These are phyloP conservation scores for Ceratobasidium sp. DNA, from an alignment of 1,284 basidiomycete species.

Conservation along the genomic window DNA sequence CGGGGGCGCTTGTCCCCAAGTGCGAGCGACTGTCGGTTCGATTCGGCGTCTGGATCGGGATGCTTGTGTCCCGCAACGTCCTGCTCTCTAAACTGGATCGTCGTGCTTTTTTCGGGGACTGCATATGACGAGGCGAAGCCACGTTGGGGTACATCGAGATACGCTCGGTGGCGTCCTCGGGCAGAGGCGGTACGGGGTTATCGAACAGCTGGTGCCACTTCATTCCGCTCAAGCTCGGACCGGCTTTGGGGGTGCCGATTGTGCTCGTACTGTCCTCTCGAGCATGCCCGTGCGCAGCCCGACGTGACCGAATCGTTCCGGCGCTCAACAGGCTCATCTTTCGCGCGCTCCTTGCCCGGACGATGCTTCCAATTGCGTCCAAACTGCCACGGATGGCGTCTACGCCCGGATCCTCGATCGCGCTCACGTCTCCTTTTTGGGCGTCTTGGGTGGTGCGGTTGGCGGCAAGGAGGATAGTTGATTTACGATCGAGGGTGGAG, in stretches of 20 bases:
- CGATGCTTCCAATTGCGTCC: conserved; percentile 88
- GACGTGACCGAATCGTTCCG: conserved; percentile 46
- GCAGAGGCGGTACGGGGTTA: conserved; percentile 66
- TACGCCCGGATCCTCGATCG: conserved; percentile 84
- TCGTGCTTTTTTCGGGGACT: conserved; percentile 59
- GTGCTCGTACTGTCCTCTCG: conserved; percentile 30
- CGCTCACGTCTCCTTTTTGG: conserved; percentile 60
- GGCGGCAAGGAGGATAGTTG: conserved; percentile 87
- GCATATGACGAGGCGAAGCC: neutral
- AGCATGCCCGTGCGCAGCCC: conserved; percentile 48
- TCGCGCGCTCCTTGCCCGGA: conserved; percentile 75
- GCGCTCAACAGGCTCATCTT: conserved; percentile 39
- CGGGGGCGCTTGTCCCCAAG: conserved; percentile 16
- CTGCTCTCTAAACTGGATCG: conserved; percentile 79
- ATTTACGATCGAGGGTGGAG: conserved; percentile 81
- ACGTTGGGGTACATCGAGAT: conserved; percentile 52
- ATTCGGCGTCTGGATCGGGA: neutral
- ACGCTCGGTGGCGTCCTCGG: conserved; percentile 52
- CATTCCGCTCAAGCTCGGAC: conserved; percentile 5
- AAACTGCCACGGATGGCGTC: conserved; percentile 91
- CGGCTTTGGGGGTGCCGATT: neutral
- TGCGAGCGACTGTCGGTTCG: neutral
- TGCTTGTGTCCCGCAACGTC: conserved; percentile 65
- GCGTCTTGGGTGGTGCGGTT: conserved; percentile 73
- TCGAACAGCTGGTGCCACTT: conserved; percentile 83